A percentile compares a stretch with the other conserved stretches of the same genome.
Evolutionary conservation across 495 filamentous ascomycete genomes (phyloP).

Genomic region (Hypoxylon lenormandii): DNA sequence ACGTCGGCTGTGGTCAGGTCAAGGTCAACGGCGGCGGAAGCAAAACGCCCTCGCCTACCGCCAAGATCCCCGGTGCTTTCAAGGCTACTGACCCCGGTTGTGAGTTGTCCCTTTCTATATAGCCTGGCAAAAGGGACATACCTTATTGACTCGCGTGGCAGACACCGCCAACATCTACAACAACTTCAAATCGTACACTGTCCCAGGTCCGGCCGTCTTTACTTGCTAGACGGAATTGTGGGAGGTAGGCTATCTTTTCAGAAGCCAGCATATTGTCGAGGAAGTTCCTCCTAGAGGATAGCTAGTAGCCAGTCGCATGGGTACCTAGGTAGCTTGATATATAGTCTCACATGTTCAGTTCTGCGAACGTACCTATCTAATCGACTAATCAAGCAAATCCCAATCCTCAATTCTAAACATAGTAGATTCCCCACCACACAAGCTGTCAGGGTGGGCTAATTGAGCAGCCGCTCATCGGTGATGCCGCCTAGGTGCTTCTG

Average conservation of each 20-base stretch:
- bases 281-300: background rate
- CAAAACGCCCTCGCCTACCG: slow-evolving; percentile 58
- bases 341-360: slow-evolving; percentile 22
- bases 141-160: background rate
- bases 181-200: slow-evolving; percentile 46
- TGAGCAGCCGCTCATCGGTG: too few relatives aligned
- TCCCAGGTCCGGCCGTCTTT: slow-evolving; percentile 48
- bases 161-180: slow-evolving; percentile 51
- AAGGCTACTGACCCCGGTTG: slow-evolving; percentile 67
- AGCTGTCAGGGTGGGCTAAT: too few relatives aligned
- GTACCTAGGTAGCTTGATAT: background rate
- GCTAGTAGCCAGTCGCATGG: background rate
- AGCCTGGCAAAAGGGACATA: background rate
- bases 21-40: slow-evolving; percentile 67
- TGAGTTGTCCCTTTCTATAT: slow-evolving; percentile 12
- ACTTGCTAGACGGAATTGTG: slow-evolving; percentile 28
- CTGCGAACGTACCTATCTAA: too few relatives aligned
- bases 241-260: background rate
- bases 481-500: too few relatives aligned
- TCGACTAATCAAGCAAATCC: too few relatives aligned
- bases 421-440: too few relatives aligned
- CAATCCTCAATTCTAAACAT: too few relatives aligned
- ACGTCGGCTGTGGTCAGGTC: slow-evolving; percentile 70
- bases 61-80: slow-evolving; percentile 67
- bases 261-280: background rate